These are phyloP conservation scores for Solanum lignicaule DNA, from an alignment of 257 asterid genomes.

Conservation along the genomic window DNA sequence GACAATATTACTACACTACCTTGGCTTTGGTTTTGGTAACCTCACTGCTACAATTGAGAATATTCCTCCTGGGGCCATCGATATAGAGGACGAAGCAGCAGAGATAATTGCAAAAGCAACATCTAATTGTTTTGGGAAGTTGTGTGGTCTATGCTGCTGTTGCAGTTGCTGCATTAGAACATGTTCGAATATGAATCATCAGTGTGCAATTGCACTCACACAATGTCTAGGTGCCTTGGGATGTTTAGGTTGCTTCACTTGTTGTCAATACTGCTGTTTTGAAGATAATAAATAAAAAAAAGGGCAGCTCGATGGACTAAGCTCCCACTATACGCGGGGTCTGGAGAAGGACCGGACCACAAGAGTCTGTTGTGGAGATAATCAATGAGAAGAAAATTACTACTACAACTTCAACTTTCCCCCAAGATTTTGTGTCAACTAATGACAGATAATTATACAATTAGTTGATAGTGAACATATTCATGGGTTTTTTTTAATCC, in stretches of 20 bases:
- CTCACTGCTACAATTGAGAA: conserved; percentile 61
- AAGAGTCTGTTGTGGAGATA: conserved; percentile 27
- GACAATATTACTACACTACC: conserved; percentile 11
- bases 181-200: conserved; percentile 63
- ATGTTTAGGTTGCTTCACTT: conserved; percentile 60
- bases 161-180: conserved; percentile 65
- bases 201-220: conserved; percentile 49
- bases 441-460: background rate
- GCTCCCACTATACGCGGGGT: background rate
- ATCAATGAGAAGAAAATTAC: conserved; percentile 12
- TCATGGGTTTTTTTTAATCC: background rate
- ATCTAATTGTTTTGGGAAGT: conserved; percentile 53
- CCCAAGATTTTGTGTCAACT: background rate
- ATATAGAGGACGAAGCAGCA: conserved; percentile 34
- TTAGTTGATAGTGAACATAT: background rate
- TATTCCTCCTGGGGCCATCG: conserved; percentile 39
- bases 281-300: conserved; percentile 20
- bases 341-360: background rate
- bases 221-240: conserved; percentile 65
- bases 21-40: conserved; percentile 70
- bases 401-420: background rate
- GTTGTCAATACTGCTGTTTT: conserved; percentile 48
- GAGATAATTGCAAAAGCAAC: conserved; percentile 54
- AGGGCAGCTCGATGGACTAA: background rate
- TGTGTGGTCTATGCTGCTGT: conserved; percentile 52